phyloP scores from a whole-genome alignment of 371 early-diverging fungal species.

The Mucor racemosus region DNA sequence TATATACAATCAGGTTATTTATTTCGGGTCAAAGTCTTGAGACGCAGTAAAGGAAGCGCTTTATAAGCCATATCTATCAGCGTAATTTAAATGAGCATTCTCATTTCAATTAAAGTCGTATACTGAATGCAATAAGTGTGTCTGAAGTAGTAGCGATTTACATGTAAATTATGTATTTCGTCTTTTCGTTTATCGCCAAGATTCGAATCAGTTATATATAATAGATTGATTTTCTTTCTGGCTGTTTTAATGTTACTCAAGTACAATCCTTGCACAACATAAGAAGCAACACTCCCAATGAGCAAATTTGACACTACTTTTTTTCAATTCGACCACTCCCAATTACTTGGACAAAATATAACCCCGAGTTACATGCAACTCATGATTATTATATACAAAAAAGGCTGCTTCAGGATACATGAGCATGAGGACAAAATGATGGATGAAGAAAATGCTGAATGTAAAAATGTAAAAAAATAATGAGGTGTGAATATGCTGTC shows the following conservation, averaged over 20 bases:
- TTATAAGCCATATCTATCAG: not conserved
- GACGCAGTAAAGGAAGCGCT: not conserved
- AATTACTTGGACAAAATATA: not conserved
- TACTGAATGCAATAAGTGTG: not conserved
- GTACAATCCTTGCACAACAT: not conserved
- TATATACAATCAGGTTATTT: not conserved
- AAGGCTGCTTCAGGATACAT: not conserved
- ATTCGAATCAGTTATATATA: not conserved
- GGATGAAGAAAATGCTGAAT: not conserved
- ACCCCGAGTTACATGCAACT: not conserved
- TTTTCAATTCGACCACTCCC: not conserved
- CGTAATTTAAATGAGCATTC: not conserved
- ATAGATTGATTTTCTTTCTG: no score
- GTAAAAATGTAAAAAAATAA: not conserved
- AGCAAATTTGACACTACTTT: not conserved
- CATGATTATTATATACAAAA: not conserved
- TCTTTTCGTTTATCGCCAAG: not conserved
- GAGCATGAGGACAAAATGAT: no score
- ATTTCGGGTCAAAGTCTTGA: not conserved
- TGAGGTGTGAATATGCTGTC: not conserved
- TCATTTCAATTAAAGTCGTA: not conserved
- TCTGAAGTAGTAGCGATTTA: not conserved
- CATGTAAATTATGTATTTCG: not conserved
- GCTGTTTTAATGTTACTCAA: slow-evolving; percentile 1
- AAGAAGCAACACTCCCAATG: not conserved